Base-by-base conservation (phyloP, 169 alveolate genomes). In the Plasmodium cynomolgi region DNA sequence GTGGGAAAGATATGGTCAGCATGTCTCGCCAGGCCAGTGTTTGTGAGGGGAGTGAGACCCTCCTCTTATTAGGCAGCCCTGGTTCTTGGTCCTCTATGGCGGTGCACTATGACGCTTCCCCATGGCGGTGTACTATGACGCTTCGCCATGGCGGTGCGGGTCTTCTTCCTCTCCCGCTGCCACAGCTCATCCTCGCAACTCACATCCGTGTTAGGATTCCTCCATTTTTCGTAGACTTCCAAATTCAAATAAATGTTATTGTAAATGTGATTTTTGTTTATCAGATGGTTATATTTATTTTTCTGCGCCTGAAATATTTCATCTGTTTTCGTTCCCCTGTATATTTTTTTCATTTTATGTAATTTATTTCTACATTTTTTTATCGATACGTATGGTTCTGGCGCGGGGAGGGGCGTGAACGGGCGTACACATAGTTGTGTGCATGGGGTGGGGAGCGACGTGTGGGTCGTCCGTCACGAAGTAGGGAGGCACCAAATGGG, bases 181-280 rank as follows among this genome's bases (percentile, higher is more conserved):
- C 20, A 17, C 6, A 26, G 31, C 31, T 81, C 31, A 0, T 33
- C 5, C n/a, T 82, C 20, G 72, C 33, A 20, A 33, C 84, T 44
- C 54, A 85, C 93, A 23, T 85, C 93, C 37, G 80, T 85, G 41
- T 50, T 85, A 20, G 81, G 58, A n/a, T 85, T 85, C 20, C 93
- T 85, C 93, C 93, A 85, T 85, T 85, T 85, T 85, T 75, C 74
- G n/a, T 85, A 85, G 1, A 85, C 93, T 11, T 85, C 93, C 75
- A 85, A 26, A 37, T 85, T 85, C 26, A 85, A 31, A 37, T 75
- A 85, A 7, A 85, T 75, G 44, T 85, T 85, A 17, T 85, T 85
- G 72, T 85, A 74, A 29, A 85, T 85, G 11, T 85, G 73, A 56
- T 85, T 85, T 85, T 85, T 85, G 86, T 77, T 85, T 75, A 85